These are phyloP conservation scores for Sambucus nigra DNA, from an alignment of 129 eudicot species.

Conservation along the genomic window DNA sequence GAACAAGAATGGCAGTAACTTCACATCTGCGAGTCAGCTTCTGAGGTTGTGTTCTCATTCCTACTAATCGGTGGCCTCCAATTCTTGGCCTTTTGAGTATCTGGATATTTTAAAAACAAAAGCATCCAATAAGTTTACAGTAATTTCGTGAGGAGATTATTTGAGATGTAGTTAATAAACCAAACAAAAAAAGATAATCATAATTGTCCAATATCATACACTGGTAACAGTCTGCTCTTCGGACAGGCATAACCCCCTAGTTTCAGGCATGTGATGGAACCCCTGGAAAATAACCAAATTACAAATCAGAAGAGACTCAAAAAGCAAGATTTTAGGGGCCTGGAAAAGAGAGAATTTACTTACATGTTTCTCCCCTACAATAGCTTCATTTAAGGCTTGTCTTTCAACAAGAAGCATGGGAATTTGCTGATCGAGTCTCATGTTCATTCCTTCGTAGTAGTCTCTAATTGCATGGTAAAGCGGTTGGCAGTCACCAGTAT, in stretches of 20 bases:
- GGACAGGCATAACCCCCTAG: slow-evolving; percentile 93
- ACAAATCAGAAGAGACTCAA: slow-evolving; percentile 15
- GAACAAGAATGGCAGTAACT: slow-evolving; percentile 96
- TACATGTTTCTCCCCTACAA: slow-evolving; percentile 98
- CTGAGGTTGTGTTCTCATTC: slow-evolving; percentile 93
- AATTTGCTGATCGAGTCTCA: slow-evolving; percentile 88
- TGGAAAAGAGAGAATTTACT: slow-evolving; percentile 6
- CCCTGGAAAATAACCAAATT: slow-evolving; percentile 46
- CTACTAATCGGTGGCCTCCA: slow-evolving; percentile 69
- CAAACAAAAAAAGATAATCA: slow-evolving; percentile 1
- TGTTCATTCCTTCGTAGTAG: slow-evolving; percentile 96
- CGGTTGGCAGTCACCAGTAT: slow-evolving; percentile 95
- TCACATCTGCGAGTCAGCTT: slow-evolving; percentile 81
- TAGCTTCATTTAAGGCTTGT: slow-evolving; percentile 96
- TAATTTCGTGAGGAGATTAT: not conserved
- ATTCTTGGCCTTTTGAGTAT: slow-evolving; percentile 69
- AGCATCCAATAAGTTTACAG: not conserved
- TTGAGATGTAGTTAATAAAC: not conserved
- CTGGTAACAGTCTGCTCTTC: slow-evolving; percentile 96
- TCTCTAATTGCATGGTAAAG: slow-evolving; percentile 92
- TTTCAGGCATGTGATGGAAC: slow-evolving; percentile 97
- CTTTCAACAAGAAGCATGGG: slow-evolving; percentile 97
- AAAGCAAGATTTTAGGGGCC: slow-evolving; percentile 4
- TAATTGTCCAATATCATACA: slow-evolving; percentile 34
- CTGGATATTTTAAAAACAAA: slow-evolving; percentile 33